A percentile compares a stretch with the other conserved stretches of the same genome.
Conservation (phyloP, 768 basidiomycete genomes). For the Naganishia kalamii region DNA sequence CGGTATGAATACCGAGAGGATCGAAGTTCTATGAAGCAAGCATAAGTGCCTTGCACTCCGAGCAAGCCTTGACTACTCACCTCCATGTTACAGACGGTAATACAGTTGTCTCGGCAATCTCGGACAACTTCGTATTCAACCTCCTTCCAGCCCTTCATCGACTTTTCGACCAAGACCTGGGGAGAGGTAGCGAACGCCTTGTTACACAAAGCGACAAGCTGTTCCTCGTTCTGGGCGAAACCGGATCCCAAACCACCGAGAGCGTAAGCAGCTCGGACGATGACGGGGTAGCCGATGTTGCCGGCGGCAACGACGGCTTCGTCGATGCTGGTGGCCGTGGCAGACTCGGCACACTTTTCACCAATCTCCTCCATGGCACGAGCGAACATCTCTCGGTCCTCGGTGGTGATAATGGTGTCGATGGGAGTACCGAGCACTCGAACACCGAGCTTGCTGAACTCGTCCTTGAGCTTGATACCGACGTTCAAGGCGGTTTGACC, state of each 20-base stretch:
- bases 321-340: conserved; percentile 73
- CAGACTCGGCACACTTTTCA: conserved; percentile 86
- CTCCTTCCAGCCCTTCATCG: conserved; percentile 99
- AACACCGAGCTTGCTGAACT: conserved; percentile 81
- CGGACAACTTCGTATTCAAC: conserved; percentile 99
- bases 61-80: conserved; percentile 51
- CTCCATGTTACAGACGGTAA: conserved; percentile 99
- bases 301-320: conserved; percentile 78
- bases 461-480: conserved; percentile 95
- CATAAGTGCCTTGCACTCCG: neutral
- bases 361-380: conserved; percentile 91
- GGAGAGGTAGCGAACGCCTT: conserved; percentile 97
- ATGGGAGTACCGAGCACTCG: conserved; percentile 94
- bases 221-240: conserved; percentile 89
- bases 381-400: conserved; percentile 91
- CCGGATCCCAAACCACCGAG: conserved; percentile 92
- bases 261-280: conserved; percentile 92
- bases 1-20: conserved; percentile 95
- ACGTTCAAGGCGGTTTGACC: conserved; percentile 96
- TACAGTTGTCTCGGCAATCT: conserved; percentile 96
- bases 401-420: conserved; percentile 92
- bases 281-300: conserved; percentile 87
- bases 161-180: conserved; percentile 97
- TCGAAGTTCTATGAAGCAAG: conserved; percentile 78
- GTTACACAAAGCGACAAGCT: conserved; percentile 76